Percentiles rank a stretch among this genome's conserved stretches.
Conservation (phyloP, 352 stramenopile genomes). For the Discostella stelligera region DNA sequence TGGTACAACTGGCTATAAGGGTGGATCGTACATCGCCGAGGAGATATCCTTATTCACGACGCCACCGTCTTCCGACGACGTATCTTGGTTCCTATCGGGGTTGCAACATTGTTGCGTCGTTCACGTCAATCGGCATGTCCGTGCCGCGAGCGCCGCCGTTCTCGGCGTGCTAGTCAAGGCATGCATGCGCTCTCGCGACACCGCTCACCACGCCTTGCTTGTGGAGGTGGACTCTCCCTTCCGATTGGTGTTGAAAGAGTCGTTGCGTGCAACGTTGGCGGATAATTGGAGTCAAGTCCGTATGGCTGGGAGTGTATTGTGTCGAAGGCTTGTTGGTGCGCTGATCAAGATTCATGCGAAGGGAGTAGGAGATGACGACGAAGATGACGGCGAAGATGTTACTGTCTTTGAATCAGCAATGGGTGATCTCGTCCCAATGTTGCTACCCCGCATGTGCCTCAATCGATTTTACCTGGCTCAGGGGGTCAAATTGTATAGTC, state of each 20-base stretch:
- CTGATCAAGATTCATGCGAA: slow-evolving; percentile 64
- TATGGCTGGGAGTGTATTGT: slow-evolving; percentile 91
- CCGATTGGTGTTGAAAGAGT: slow-evolving; percentile 64
- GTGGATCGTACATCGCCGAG: slow-evolving; percentile 32
- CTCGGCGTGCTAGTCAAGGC: slow-evolving; percentile 43
- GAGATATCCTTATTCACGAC: slow-evolving; percentile 14
- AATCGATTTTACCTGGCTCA: slow-evolving; percentile 96
- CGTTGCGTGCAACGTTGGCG: slow-evolving; percentile 75
- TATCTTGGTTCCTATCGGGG: slow-evolving; percentile 38
- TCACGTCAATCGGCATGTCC: slow-evolving; percentile 94
- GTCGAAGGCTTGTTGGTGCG: slow-evolving; percentile 86
- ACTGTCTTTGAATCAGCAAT: slow-evolving; percentile 41
- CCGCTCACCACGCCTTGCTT: slow-evolving; percentile 12
- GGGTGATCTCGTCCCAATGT: slow-evolving; percentile 81
- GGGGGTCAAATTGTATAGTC: slow-evolving; percentile 93
- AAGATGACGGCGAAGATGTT: slow-evolving; percentile 26
- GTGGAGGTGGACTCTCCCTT: slow-evolving; percentile 58
- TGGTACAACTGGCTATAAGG: neutral
- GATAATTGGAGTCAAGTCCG: slow-evolving; percentile 98
- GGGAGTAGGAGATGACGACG: slow-evolving; percentile 12
- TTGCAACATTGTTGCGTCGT: slow-evolving; percentile 58
- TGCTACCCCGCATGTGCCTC: slow-evolving; percentile 94
- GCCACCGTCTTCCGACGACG: neutral
- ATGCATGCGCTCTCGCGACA: slow-evolving; percentile 31
- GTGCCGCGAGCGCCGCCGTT: slow-evolving; percentile 74